These are phyloP conservation scores for Escallonia herrerae DNA, from an alignment of 129 eudicot species.

Conservation along the genomic window DNA sequence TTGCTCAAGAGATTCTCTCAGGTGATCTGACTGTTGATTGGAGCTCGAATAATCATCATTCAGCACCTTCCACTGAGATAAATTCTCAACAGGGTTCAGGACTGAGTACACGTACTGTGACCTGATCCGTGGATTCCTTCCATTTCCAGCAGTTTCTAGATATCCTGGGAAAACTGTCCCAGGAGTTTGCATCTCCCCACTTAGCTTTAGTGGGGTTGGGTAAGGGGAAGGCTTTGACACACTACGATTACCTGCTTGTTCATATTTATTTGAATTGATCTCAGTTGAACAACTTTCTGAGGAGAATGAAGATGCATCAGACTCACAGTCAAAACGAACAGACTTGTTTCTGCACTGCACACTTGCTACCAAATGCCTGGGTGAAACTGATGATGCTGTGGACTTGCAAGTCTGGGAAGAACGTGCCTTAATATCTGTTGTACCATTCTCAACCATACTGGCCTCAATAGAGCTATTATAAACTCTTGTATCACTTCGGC, in stretches of 20 bases:
- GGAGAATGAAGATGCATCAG: conserved; percentile 37
- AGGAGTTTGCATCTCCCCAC: conserved; percentile 86
- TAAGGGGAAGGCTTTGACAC: conserved; percentile 57
- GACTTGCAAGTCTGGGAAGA: conserved; percentile 14
- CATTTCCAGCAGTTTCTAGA: conserved; percentile 24
- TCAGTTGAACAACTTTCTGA: conserved; percentile 34
- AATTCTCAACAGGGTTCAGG: conserved; percentile 43
- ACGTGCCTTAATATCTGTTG: not conserved
- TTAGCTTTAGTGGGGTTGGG: conserved; percentile 62
- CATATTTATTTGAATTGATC: conserved; percentile 24
- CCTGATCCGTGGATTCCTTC: conserved; percentile 50
- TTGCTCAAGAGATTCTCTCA: conserved; percentile 26
- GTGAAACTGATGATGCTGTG: conserved; percentile 21
- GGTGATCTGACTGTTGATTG: conserved; percentile 18
- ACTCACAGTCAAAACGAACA: conserved; percentile 40
- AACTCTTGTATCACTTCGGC: conserved; percentile 22
- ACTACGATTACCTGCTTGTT: conserved; percentile 20
- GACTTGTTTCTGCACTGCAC: conserved; percentile 39
- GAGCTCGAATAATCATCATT: conserved; percentile 26
- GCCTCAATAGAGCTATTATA: conserved; percentile 28
- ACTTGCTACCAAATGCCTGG: conserved; percentile 21
- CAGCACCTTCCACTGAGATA: conserved; percentile 28
- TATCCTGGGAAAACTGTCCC: conserved; percentile 69
- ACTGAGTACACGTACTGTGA: conserved; percentile 64
- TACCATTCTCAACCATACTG: conserved; percentile 9